Percentiles rank a stretch among this genome's conserved stretches.
These are phyloP conservation scores for Alternaria sp. DNA, from an alignment of 2,329 filamentous ascomycete species.

Conservation along the genomic window DNA sequence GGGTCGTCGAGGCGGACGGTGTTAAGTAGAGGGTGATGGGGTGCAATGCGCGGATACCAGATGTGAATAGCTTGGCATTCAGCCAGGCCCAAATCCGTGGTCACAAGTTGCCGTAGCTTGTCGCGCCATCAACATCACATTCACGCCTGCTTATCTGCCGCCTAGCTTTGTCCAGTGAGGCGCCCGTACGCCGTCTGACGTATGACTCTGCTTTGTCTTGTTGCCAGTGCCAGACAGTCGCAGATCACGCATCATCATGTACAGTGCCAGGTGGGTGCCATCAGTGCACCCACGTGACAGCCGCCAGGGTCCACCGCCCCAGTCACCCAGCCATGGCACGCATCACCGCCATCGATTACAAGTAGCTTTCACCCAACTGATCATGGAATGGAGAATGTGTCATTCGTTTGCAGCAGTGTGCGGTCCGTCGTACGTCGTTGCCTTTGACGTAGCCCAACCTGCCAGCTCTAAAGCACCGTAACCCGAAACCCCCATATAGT, in stretches of 20 bases:
- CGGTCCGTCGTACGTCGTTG: conserved; percentile 16
- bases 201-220: conserved; percentile 4
- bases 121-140: conserved; percentile 29
- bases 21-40: conserved; percentile 23
- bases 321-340: neutral
- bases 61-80: conserved; percentile 28
- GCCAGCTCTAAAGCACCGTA: conserved; percentile 23
- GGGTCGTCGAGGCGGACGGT: conserved; percentile 33
- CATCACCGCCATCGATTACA: neutral
- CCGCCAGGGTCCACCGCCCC: neutral
- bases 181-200: conserved; percentile 16
- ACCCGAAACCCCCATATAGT: conserved; percentile 32
- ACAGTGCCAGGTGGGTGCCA: neutral
- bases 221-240: neutral
- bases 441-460: conserved; percentile 22
- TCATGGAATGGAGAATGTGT: conserved; percentile 35
- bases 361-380: neutral
- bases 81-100: conserved; percentile 20
- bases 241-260: neutral
- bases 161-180: conserved; percentile 15
- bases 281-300: conserved; percentile 11
- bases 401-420: conserved; percentile 17
- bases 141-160: conserved; percentile 20
- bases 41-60: conserved; percentile 25
- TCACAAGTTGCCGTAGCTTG: conserved; percentile 29